phyloP scores from a whole-genome alignment of 805 yeast genomes.

The Zygosaccharomyces rouxii region DNA sequence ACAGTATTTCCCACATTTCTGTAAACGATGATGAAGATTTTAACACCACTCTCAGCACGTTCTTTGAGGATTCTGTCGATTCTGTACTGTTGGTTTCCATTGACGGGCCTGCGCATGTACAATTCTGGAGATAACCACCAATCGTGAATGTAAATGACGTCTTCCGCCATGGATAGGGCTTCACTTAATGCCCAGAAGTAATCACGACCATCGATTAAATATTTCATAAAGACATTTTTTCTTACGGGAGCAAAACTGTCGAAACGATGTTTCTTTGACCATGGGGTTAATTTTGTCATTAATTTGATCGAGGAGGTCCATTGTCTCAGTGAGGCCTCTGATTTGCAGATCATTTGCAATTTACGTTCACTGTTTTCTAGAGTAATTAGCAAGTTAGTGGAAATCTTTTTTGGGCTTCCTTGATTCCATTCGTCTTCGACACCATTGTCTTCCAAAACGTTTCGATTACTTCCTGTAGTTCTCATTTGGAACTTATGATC shows the following conservation, averaged over 20 bases:
- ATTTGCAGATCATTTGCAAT: constrained; percentile 63
- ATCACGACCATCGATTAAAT: constrained; percentile 96
- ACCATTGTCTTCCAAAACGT: constrained; percentile 27
- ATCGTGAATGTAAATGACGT: constrained; percentile 89
- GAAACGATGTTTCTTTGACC: constrained; percentile 76
- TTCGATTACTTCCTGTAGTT: constrained; percentile 37
- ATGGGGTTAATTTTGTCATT: constrained; percentile 63
- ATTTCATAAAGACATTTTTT: constrained; percentile 80
- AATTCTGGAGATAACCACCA: constrained; percentile 99
- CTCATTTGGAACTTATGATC: constrained; percentile 66
- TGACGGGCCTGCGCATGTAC: constrained; percentile 88
- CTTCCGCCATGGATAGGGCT: constrained; percentile 89
- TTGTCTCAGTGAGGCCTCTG: constrained; percentile 55
- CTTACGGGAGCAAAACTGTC: constrained; percentile 91
- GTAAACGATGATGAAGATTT: constrained; percentile 84
- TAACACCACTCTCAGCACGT: constrained; percentile 92
- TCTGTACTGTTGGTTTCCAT: constrained; percentile 92
- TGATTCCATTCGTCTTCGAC: constrained; percentile 25
- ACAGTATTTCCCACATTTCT: constrained; percentile 92
- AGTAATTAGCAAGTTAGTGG: constrained; percentile 52
- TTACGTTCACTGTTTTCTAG: constrained; percentile 77
- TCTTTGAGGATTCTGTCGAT: constrained; percentile 81
- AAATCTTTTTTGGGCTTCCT: constrained; percentile 38
- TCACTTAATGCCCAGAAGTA: constrained; percentile 94
- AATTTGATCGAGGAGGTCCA: constrained; percentile 74